Evolutionary conservation across 129 eudicot genomes (phyloP).

Genomic region (Escallonia rubra): DNA sequence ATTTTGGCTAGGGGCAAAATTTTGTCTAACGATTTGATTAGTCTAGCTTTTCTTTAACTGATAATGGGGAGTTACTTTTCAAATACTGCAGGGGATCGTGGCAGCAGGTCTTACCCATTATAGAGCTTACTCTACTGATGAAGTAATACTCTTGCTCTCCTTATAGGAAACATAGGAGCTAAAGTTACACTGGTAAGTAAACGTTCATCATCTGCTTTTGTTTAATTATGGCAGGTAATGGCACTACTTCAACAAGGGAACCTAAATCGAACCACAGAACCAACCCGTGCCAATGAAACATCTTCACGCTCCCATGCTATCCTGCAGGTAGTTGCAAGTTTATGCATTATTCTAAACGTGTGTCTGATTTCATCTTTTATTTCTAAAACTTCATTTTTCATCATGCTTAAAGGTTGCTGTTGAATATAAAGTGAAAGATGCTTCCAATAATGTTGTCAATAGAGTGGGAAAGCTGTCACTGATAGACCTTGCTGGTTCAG

Average conservation of each 20-base stretch:
- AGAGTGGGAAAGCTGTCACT: slow-evolving; percentile 77
- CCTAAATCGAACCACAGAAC: slow-evolving; percentile 77
- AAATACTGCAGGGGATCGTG: slow-evolving; percentile 57
- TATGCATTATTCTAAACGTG: neutral
- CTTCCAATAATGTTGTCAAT: slow-evolving; percentile 35
- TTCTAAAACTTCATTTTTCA: neutral
- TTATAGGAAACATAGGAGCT: neutral
- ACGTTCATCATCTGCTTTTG: neutral
- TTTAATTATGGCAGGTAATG: slow-evolving; percentile 51
- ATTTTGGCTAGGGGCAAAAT: too few species aligned
- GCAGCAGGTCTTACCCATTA: slow-evolving; percentile 89
- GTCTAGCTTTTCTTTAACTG: too few species aligned
- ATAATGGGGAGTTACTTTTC: neutral
- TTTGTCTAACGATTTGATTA: too few species aligned
- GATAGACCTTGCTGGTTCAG: slow-evolving; percentile 87
- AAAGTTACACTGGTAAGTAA: neutral
- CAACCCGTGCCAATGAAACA: slow-evolving; percentile 86
- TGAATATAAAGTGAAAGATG: slow-evolving; percentile 62
- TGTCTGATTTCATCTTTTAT: neutral
- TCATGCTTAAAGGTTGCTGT: slow-evolving; percentile 46
- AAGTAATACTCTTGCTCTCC: slow-evolving; percentile 29
- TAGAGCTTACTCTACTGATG: slow-evolving; percentile 79
- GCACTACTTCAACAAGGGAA: slow-evolving; percentile 84
- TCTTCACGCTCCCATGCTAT: slow-evolving; percentile 89
- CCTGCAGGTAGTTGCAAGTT: slow-evolving; percentile 53